Percentiles rank a stretch among this genome's conserved stretches.
Conservation (phyloP, 2,329 filamentous ascomycete species). For the Penicillium sumatraense region DNA sequence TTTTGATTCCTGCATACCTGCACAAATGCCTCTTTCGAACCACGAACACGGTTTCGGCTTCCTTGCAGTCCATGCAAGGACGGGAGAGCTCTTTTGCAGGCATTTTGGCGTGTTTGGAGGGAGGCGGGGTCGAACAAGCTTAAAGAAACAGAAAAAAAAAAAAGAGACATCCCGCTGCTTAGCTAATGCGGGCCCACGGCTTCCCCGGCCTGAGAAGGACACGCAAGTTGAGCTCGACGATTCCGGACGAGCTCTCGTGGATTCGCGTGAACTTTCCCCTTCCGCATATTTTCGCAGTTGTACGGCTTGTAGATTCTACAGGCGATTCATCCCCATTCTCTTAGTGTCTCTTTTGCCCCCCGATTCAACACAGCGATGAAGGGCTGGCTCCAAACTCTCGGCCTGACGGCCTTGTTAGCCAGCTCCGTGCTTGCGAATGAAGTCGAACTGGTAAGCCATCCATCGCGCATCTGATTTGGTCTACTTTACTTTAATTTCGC, state of each 20-base stretch:
- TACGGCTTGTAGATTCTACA: slow-evolving; percentile 25
- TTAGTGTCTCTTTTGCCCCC: slow-evolving; percentile 32
- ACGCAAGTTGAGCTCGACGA: slow-evolving; percentile 16
- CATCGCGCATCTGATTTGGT: slow-evolving; percentile 1
- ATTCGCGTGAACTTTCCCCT: slow-evolving; percentile 4
- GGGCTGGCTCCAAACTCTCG: slow-evolving; percentile 43
- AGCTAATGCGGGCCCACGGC: slow-evolving; percentile 32
- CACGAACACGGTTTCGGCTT: slow-evolving; percentile 54
- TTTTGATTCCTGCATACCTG: slow-evolving; percentile 48
- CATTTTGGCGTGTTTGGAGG: slow-evolving; percentile 27
- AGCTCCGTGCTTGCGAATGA: slow-evolving; percentile 49
- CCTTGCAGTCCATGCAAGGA: slow-evolving; percentile 62
- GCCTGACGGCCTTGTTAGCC: slow-evolving; percentile 43
- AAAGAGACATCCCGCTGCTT: slow-evolving; percentile 20
- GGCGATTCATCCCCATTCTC: slow-evolving; percentile 19
- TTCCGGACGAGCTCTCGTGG: slow-evolving; percentile 14
- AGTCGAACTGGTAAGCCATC: slow-evolving; percentile 46
- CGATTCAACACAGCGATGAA: slow-evolving; percentile 41
- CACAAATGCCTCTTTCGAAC: slow-evolving; percentile 66
- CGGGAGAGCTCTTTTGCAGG: slow-evolving; percentile 36
- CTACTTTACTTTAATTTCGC: not conserved
- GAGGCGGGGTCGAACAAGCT: not conserved
- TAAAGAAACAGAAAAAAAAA: slow-evolving; percentile 24
- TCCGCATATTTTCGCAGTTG: slow-evolving; percentile 10
- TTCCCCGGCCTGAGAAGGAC: slow-evolving; percentile 17